A percentile compares a stretch with the other conserved stretches of the same genome.
Evolutionary conservation across 306 rosid species (phyloP).

Genomic region (Trichosanthes cucumerina): DNA sequence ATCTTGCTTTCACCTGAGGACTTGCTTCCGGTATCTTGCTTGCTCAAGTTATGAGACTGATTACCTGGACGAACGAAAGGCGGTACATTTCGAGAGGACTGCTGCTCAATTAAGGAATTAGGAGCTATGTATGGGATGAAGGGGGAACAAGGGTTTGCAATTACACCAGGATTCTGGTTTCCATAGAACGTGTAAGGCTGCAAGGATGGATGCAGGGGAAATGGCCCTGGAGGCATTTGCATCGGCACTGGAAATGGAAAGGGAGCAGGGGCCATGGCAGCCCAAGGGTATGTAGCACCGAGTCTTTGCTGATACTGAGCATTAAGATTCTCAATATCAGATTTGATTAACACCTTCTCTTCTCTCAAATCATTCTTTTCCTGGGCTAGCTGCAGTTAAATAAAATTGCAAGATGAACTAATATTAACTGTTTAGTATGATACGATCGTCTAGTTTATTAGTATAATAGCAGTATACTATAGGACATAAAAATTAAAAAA

Average conservation of each 20-base stretch:
- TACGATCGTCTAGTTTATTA: background rate
- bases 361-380: conserved; percentile 41
- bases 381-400: conserved; percentile 31
- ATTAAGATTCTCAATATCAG: conserved; percentile 35
- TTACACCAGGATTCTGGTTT: conserved; percentile 22
- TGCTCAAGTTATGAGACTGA: conserved; percentile 32
- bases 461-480: background rate
- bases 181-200: conserved; percentile 31
- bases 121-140: conserved; percentile 57
- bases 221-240: conserved; percentile 29
- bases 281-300: conserved; percentile 30
- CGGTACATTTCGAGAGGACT: conserved; percentile 34
- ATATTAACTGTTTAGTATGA: background rate
- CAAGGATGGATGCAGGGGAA: conserved; percentile 35
- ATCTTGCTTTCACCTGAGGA: conserved; percentile 43
- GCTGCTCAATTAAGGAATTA: conserved; percentile 52
- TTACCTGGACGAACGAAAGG: conserved; percentile 41
- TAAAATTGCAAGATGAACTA: background rate
- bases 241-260: conserved; percentile 37
- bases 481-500: background rate
- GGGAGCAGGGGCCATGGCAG: conserved; percentile 29
- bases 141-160: conserved; percentile 47
- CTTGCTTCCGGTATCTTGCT: conserved; percentile 44
- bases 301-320: conserved; percentile 31
- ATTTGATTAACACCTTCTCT: conserved; percentile 32